These are phyloP conservation scores for Colletotrichum caudatum DNA, from an alignment of 2,329 filamentous ascomycete species.

Conservation along the genomic window DNA sequence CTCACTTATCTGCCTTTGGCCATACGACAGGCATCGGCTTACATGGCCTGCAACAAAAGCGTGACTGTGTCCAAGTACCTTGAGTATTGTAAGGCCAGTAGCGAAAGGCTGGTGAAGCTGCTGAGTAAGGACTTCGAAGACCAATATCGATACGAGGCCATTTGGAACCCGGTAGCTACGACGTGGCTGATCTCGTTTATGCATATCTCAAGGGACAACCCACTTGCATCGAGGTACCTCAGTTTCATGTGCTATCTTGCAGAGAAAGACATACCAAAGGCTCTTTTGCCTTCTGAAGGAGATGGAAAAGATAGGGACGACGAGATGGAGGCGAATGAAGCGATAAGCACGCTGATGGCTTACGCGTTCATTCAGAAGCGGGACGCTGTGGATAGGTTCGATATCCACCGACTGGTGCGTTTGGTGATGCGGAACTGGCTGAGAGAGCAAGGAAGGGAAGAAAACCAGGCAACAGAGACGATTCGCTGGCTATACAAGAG, in stretches of 20 bases:
- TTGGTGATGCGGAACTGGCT: conserved; percentile 9
- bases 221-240: conserved; percentile 47
- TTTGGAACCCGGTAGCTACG: conserved; percentile 47
- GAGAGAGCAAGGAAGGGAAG: neutral
- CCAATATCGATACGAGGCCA: conserved; percentile 44
- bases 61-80: conserved; percentile 47
- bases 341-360: conserved; percentile 46
- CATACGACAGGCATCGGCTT: conserved; percentile 53
- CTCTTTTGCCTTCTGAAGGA: conserved; percentile 43
- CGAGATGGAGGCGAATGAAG: conserved; percentile 36
- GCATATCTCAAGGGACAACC: conserved; percentile 45
- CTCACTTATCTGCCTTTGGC: conserved; percentile 51
- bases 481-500: neutral
- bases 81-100: conserved; percentile 42
- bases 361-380: conserved; percentile 50
- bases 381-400: conserved; percentile 38
- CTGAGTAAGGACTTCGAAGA: conserved; percentile 51
- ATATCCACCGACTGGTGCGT: conserved; percentile 48
- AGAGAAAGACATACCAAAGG: conserved; percentile 48
- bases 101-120: conserved; percentile 43
- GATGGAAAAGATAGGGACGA: neutral
- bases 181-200: conserved; percentile 53
- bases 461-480: neutral
- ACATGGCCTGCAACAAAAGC: conserved; percentile 47
- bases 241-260: conserved; percentile 48